Percentiles rank a stretch among this genome's conserved stretches.
Conservation (phyloP, 2,329 filamentous ascomycete species). For the Phaeophleospora eucalypticola region DNA sequence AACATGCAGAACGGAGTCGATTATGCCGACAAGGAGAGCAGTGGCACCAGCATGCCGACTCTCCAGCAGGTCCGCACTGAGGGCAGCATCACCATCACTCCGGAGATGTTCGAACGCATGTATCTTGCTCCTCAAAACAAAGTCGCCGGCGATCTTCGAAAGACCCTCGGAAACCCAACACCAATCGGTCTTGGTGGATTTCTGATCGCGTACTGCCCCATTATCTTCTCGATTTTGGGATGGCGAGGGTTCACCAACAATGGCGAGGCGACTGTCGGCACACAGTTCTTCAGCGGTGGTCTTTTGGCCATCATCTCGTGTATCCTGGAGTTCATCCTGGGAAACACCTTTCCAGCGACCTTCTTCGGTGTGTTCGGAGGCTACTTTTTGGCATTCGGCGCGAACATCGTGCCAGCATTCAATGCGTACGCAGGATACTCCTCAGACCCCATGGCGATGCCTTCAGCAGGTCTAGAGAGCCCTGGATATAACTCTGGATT, state of each 20-base stretch:
- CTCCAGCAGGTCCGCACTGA: conserved; percentile 16
- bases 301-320: conserved; percentile 31
- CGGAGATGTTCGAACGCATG: conserved; percentile 24
- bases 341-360: conserved; percentile 29
- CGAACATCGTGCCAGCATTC: conserved; percentile 17
- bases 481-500: conserved; percentile 17
- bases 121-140: conserved; percentile 20
- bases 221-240: conserved; percentile 20
- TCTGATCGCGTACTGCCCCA: conserved; percentile 18
- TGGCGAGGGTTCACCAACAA: conserved; percentile 16
- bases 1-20: not conserved
- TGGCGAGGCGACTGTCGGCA: conserved; percentile 25
- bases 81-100: conserved; percentile 18
- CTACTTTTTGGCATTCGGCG: conserved; percentile 18
- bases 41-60: conserved; percentile 11
- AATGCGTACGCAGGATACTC: conserved; percentile 17
- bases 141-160: conserved; percentile 17
- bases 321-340: conserved; percentile 34
- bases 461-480: conserved; percentile 3
- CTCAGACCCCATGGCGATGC: conserved; percentile 6
- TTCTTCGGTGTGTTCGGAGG: conserved; percentile 25
- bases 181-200: conserved; percentile 19
- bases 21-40: conserved; percentile 2
- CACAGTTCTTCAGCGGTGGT: conserved; percentile 35
- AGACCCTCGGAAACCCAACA: conserved; percentile 16